Evolutionary conservation across 116 monocot genomes (phyloP), one percentile per base, ranked within the genome.

Genomic region (Cymodocea nodosa): DNA sequence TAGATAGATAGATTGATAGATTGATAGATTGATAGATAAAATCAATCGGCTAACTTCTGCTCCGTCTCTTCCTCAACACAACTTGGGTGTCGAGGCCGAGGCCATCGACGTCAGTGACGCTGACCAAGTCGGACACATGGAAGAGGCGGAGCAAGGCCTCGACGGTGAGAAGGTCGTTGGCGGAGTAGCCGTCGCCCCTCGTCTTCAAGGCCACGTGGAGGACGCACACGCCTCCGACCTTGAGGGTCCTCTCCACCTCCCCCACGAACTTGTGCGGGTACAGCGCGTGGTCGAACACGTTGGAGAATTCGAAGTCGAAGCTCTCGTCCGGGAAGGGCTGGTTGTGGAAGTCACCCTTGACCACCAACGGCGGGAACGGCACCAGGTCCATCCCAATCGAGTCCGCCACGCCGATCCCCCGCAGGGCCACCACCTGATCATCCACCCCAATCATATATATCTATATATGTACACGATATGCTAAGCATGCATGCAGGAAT

Each of bases 261-360:
- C 63, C 60, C 18, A 68, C 77, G 68, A 94, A 94, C 5, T 70
- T 65, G 0, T 81, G 82, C 30, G 90, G 94, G 74, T 84, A 84
- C 10, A 94, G 81, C 20, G 94, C 94, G 75, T 94, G 94, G 61
- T 94, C 90, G 79, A 90, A 90, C 17, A 90, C 94, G 65, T 94
- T 90, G 23, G 90, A 90, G 81, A 94, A 94, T 74, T 94, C 94
- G 74, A 94, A 90, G 62, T 90, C 90, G 75, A 94, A 94, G 58
- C 69, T 65, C 17, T 15, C 70, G 61, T 82, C 65, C 6, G 53
- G 48, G 73, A 94, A 94, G 0, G 94, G 94, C 64, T 94, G 90
- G 54, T 56, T 51, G 61, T 94, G 94, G 79, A 94, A 94, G 69
- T 94, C 94, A 9, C 94, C 94, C 15, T 52, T 36, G 23, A 89